These are phyloP conservation scores for Kalmusia sp. DNA, from an alignment of 2,329 filamentous ascomycete genomes.

Conservation along the genomic window DNA sequence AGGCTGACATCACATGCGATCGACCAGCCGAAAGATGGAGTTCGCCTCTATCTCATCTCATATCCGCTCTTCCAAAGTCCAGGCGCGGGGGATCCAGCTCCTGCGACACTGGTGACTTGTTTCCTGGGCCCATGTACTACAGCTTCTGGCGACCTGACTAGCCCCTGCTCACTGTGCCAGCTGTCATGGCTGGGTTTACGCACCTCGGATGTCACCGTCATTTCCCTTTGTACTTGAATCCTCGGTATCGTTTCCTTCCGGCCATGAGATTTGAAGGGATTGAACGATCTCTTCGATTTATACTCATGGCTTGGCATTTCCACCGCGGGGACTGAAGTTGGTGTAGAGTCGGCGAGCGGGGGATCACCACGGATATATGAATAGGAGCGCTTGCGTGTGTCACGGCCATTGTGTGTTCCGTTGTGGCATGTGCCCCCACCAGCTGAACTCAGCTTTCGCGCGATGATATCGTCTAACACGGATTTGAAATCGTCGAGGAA, in stretches of 20 bases:
- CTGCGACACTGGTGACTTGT: not conserved
- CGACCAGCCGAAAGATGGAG: not conserved
- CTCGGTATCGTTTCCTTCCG: conserved; percentile 18
- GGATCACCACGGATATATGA: conserved; percentile 22
- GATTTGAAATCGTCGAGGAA: conserved; percentile 48
- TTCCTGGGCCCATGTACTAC: conserved; percentile 19
- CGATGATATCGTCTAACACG: conserved; percentile 41
- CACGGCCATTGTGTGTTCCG: conserved; percentile 15
- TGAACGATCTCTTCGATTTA: conserved; percentile 14
- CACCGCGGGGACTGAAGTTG: conserved; percentile 8
- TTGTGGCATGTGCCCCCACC: conserved; percentile 22
- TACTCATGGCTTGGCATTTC: conserved; percentile 17
- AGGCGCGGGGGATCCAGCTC: not conserved
- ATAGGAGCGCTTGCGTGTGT: conserved; percentile 19
- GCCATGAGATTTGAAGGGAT: conserved; percentile 18
- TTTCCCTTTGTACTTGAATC: conserved; percentile 35
- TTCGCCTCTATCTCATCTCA: not conserved
- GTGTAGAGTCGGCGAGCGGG: conserved; percentile 25
- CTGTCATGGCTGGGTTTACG: conserved; percentile 29
- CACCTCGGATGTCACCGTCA: conserved; percentile 22
- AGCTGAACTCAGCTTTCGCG: conserved; percentile 30
- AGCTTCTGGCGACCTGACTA: conserved; percentile 26
- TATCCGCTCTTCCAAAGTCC: not conserved
- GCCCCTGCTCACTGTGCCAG: conserved; percentile 23
- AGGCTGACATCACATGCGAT: not conserved